phyloP scores from a whole-genome alignment of 306 rosid species.

The Dryas octopetala region DNA sequence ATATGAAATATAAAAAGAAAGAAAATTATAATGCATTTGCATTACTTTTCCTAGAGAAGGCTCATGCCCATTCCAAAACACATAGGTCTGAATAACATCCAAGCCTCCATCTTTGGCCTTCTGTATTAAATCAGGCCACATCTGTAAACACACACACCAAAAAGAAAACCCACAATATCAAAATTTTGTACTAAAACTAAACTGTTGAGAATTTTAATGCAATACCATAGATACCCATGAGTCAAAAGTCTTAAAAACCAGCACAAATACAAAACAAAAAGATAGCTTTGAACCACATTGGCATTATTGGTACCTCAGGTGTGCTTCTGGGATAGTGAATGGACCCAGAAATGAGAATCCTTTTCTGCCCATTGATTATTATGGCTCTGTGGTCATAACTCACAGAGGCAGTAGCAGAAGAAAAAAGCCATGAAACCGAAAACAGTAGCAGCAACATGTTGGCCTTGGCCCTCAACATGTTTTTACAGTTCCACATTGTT shows the following conservation, averaged over 20 bases:
- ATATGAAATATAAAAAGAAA: background rate
- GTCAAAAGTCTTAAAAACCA: background rate
- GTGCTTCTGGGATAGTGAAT: slow-evolving; percentile 99
- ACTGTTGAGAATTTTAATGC: background rate
- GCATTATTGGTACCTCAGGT: slow-evolving; percentile 54
- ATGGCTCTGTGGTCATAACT: slow-evolving; percentile 74
- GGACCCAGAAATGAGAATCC: slow-evolving; percentile 82
- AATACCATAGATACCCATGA: background rate
- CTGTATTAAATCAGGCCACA: slow-evolving; percentile 91
- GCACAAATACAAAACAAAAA: background rate
- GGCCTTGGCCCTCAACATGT: slow-evolving; percentile 5
- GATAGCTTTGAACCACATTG: slow-evolving; percentile 32
- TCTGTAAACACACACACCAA: slow-evolving; percentile 40
- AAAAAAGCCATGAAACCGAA: slow-evolving; percentile 36
- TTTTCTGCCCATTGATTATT: slow-evolving; percentile 62
- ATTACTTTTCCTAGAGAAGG: slow-evolving; percentile 82
- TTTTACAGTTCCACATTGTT: slow-evolving; percentile 37
- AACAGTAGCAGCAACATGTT: slow-evolving; percentile 19
- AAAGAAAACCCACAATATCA: background rate
- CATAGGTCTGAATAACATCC: slow-evolving; percentile 93
- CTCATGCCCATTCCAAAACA: slow-evolving; percentile 97
- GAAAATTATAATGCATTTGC: slow-evolving; percentile 7
- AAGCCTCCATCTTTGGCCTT: slow-evolving; percentile 96
- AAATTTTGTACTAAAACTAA: background rate
- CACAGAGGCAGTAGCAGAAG: slow-evolving; percentile 54